phyloP scores from a whole-genome alignment of 2,329 filamentous ascomycete genomes.

The Fusarium hostae region DNA sequence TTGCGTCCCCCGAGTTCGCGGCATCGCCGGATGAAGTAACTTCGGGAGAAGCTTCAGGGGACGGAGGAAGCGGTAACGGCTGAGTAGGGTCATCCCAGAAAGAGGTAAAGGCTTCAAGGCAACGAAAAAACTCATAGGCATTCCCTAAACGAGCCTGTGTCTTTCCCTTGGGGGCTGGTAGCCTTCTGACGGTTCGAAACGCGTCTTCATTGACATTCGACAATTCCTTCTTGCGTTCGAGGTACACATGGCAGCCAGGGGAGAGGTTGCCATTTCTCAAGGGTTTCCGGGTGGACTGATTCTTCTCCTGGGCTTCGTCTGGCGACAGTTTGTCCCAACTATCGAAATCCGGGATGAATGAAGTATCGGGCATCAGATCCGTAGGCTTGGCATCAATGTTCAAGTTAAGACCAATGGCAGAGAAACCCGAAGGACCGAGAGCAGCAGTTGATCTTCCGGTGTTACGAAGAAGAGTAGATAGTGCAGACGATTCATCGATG shows the following conservation, averaged over 20 bases:
- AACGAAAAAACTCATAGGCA: constrained; percentile 73
- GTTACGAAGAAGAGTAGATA: constrained; percentile 63
- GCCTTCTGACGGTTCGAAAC: constrained; percentile 69
- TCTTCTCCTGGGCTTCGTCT: constrained; percentile 61
- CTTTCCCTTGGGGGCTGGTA: constrained; percentile 65
- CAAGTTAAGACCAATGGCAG: constrained; percentile 68
- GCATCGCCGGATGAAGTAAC: constrained; percentile 23
- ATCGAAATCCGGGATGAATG: constrained; percentile 64
- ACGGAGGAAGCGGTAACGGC: constrained; percentile 46
- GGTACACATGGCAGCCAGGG: constrained; percentile 67
- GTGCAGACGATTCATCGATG: constrained; percentile 48
- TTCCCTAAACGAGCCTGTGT: constrained; percentile 68
- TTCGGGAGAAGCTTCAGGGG: constrained; percentile 47
- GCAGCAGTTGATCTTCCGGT: constrained; percentile 60
- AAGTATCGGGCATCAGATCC: constrained; percentile 65
- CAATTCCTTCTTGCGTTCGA: constrained; percentile 69
- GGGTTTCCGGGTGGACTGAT: constrained; percentile 59
- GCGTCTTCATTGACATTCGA: constrained; percentile 66
- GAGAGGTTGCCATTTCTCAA: constrained; percentile 65
- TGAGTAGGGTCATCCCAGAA: constrained; percentile 72
- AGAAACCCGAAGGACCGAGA: constrained; percentile 60
- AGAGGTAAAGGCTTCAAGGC: constrained; percentile 66
- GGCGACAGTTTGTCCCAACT: constrained; percentile 61
- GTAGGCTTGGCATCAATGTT: constrained; percentile 59
- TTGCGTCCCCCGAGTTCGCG: constrained; percentile 10